A percentile compares a stretch with the other conserved stretches of the same genome.
phyloP scores from a whole-genome alignment of 371 early-diverging fungal species.

The Zychaea mexicana region DNA sequence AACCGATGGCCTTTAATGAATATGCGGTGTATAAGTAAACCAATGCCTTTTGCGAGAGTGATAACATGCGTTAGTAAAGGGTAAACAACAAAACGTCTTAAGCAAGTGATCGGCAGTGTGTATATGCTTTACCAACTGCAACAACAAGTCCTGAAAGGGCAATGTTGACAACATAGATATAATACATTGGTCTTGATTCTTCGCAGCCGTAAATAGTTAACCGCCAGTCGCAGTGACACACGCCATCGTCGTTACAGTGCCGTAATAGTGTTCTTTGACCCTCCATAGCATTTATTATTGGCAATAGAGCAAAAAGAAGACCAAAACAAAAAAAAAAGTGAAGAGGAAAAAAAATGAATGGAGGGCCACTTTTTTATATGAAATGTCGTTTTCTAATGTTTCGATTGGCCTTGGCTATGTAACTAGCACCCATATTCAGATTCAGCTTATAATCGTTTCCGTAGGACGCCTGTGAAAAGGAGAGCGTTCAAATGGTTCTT shows the following conservation, averaged over 20 bases:
- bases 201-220: constrained; percentile 25
- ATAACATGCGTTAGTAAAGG: too few species aligned
- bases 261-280: constrained; percentile 16
- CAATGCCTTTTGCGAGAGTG: too few species aligned
- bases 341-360: not conserved
- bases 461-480: too few species aligned
- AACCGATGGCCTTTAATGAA: constrained; percentile 19
- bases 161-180: constrained; percentile 30
- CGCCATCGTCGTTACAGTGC: constrained; percentile 20
- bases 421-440: too few species aligned
- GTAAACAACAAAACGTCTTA: not conserved
- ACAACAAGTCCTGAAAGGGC: constrained; percentile 26
- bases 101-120: not conserved
- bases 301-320: not conserved
- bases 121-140: constrained; percentile 20
- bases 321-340: not conserved
- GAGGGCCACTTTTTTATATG: too few species aligned
- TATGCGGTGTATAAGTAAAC: constrained; percentile 18
- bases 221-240: constrained; percentile 38
- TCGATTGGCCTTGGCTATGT: too few species aligned
- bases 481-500: too few species aligned
- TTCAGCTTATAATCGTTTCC: too few species aligned
- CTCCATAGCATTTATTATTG: not conserved
- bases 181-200: constrained; percentile 21
- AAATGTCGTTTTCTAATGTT: too few species aligned